Evolutionary conservation across 1,139 yeast species (phyloP), one percentile per base, ranked within the genome.

Genomic region (Tardiomyces depauwii): DNA sequence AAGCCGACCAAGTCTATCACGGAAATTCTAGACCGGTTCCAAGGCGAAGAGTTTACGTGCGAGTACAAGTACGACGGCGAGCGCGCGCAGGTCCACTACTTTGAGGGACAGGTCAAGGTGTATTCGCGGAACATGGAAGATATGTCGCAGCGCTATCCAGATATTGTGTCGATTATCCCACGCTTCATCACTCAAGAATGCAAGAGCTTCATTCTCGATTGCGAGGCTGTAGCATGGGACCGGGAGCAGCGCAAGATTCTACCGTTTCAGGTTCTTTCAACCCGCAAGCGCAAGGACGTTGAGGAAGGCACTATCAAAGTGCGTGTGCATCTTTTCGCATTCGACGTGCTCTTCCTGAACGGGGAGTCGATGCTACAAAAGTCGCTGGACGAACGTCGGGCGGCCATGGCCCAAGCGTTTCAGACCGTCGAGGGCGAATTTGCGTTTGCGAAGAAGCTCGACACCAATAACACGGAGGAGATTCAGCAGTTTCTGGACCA

Each of bases 191-290:
- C 65, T 23, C 64, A 68, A 1, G 59, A 56, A 3, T 66, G 73
- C 16, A 59, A 61, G 7, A 68, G 70, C 44, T 77, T 89, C 64
- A 87, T 91, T 49, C 64, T 91, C 48, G 99, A 91, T 62, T 86
- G 96, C 65, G 99, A 91, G 64, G 96, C 96, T 5, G 98, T 93
- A n/a, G 99, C 98, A 0, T 91, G 96, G 95, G 96, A 91, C 62
- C 70, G 82, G 49, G 80, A 72, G 43, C 71, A 74, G 18, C 65
- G 78, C 27, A 85, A 82, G 61, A 89, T 93, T 47, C 67, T 91
- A 48, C 98, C 99, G 0, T 91, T 91, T 65, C 99, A 91, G 63
- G 82, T 87, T 0, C 67, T 91, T 44, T 83, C 96, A 1, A 91
- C 98, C 0, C 77, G 99, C 62, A 91, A 91, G 64, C 76, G 97